Evolutionary conservation across 202 grass and related monocot species (phyloP), one percentile per base, ranked within the genome.

Genomic region (Panicum hallii): DNA sequence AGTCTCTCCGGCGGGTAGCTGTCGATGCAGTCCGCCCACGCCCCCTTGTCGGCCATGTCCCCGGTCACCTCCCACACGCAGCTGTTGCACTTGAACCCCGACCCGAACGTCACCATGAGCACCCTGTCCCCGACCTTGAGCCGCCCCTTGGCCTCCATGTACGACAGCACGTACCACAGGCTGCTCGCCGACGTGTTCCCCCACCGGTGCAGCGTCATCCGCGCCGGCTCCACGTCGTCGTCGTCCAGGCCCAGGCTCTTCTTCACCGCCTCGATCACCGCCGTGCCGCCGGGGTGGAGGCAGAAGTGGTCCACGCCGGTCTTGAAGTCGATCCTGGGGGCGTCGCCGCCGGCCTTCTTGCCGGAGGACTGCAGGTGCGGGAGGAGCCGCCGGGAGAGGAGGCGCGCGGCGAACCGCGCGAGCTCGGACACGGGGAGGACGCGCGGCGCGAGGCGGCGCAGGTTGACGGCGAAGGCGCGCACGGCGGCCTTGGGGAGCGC

Each of bases 51-150:
- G 30, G 28, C 8, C 84, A 90, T 89, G 75, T 95, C 90, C 16
- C 41, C 53, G 16, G 32, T 89, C 12, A 92, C 90, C 78, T 93
- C 90, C 93, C 93, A 96, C 54, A 96, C 13, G 82, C 87, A 92
- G 73, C 87, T 94, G 77, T 94, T 92, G 89, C 92, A 92, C 82
- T 94, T 94, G 72, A 94, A 94, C 5, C 93, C 93, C 0, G 90
- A 89, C 1, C 93, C 93, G 61, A 96, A 91, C 2, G 88, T 90
- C 6, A 96, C 73, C 90, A 92, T 92, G n/a, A 92, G 81, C 56
- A 96, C 77, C 67, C 74, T 70, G 79, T 96, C 89, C 4, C 93
- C 91, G 20, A 44, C 49, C 68, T 52, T 81, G 12, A 97, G 71
- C 79, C 67, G 28, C 53, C 66, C 49, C 70, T 93, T 93, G 0